These are phyloP conservation scores for Withania somnifera DNA, from an alignment of 305 asterid species.

Conservation along the genomic window DNA sequence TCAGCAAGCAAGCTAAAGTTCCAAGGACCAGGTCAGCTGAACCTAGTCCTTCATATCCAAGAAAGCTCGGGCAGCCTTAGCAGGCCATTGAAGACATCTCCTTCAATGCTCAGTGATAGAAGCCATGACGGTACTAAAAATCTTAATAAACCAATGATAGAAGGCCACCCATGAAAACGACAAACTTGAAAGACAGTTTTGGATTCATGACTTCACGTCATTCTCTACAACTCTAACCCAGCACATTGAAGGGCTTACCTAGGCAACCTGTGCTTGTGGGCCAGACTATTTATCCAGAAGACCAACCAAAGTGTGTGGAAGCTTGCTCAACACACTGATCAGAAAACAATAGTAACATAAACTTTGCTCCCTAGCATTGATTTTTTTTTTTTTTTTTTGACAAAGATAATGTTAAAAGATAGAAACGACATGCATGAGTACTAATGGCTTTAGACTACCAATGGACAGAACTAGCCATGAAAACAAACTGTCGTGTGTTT, in stretches of 20 bases:
- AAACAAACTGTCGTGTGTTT: background rate
- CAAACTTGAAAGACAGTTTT: background rate
- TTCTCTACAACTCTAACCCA: background rate
- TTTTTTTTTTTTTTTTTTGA: background rate
- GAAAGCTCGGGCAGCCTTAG: background rate
- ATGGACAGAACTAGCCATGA: background rate
- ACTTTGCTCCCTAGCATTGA: background rate
- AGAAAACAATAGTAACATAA: background rate
- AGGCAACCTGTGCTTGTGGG: background rate
- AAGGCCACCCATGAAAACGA: background rate
- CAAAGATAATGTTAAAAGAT: background rate
- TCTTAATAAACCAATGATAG: background rate
- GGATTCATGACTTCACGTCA: background rate
- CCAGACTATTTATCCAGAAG: background rate
- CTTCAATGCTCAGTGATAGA: background rate
- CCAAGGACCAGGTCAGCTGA: background rate
- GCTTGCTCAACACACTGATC: background rate
- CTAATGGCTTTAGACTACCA: background rate
- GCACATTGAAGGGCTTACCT: background rate
- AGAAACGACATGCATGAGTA: background rate
- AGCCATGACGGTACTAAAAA: background rate
- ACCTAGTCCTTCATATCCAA: background rate
- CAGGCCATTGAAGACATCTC: background rate
- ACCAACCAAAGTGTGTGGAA: background rate
- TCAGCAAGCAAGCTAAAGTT: background rate